Evolutionary conservation across 208 protist genomes (phyloP), one percentile per base, ranked within the genome.

Genomic region (Porcisia hertigi): DNA sequence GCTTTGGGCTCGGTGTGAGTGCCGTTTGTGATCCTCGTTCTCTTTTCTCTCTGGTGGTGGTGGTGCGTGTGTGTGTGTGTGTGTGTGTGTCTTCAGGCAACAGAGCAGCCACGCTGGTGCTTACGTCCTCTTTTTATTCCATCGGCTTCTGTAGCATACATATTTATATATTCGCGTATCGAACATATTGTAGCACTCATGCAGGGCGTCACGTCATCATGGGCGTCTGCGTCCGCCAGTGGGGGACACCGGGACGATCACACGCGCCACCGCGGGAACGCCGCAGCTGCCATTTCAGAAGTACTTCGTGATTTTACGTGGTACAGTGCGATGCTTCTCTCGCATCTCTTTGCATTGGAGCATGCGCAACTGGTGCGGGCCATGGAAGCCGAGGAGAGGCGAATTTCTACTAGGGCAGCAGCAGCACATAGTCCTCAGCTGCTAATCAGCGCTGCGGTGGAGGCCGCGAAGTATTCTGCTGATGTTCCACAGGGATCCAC

Each of bases 241-340:
- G 74, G 67, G 2, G 69, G 64, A 23, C 70, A 76, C 57, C 53
- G 62, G 54, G 58, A 63, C 16, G 77, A 81, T 55, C 23, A 63
- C 75, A 11, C 75, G 39, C 52, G 18, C n/a, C 25, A 47, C 34
- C 20, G n/a, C 36, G 59, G 16, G 54, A 49, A 57, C 7, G 23
- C 64, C 1, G 67, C 71, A 7, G 54, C 71, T 0, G 65, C 77
- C 14, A 73, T 67, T 20, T 73, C 57, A 43, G 71, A 81, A 4
- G 60, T 77, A 8, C 64, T 84, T 25, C 81, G 75, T 20, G 80
- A 86, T 63, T 76, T 88, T 59, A 81, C 75, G 55, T 86, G 85
- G 77, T 82, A 83, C 71, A 84, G 81, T 14, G 79, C 81, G 49
- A 79, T 80, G 66, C 78, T 88, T 34, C 81, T 88, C 45, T 86